Evolutionary conservation across 2,329 filamentous ascomycete genomes (phyloP), one percentile per base, ranked within the genome.

Genomic region (Colletotrichum zoysiae): DNA sequence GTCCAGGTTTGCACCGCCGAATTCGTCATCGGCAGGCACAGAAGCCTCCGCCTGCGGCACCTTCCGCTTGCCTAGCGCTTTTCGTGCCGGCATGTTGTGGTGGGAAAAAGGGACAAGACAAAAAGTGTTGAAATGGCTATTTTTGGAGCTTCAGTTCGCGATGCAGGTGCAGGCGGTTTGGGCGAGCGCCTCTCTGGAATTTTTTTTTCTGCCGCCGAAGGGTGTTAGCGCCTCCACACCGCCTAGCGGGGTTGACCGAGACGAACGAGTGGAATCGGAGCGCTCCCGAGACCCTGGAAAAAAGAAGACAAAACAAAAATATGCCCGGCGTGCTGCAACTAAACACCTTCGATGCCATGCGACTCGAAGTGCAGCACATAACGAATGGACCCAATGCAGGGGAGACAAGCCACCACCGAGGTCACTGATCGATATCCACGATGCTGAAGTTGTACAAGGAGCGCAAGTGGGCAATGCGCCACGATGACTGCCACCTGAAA

Each of bases 21-120:
- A 87, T 75, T 92, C 90, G 75, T 90, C 87, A 42, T 90, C 90
- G 30, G 88, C 90, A 69, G 86, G 85, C 3, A 84, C 81, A 73
- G 87, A 84, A 18, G 85, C 82, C 75, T 89, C 88, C 42, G 84
- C 84, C 33, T 85, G 86, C 26, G 89, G 85, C 73, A 88, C 88
- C 81, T 93, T 93, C 75, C 91, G 89, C 84, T 93, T 93, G 79
- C 88, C 86, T 42, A 82, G 84, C 57, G 80, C 77, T 70, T 83
- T 81, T 74, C 79, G 79, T 56, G 82, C 77, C 73, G 78, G 82
- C 83, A 85, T 86, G 14, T 26, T 76, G 78, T 77, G 53, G 65
- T 62, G 67, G 70, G 58, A 48, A n/a, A 58, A 65, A 51, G 20
- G 30, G 51, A 42, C 20, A 57, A 63, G 23, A 56, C 48, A 58